Evolutionary conservation across 2,329 filamentous ascomycete species (phyloP), one percentile per base, ranked within the genome.

Genomic region (Fusarium austroafricanum): DNA sequence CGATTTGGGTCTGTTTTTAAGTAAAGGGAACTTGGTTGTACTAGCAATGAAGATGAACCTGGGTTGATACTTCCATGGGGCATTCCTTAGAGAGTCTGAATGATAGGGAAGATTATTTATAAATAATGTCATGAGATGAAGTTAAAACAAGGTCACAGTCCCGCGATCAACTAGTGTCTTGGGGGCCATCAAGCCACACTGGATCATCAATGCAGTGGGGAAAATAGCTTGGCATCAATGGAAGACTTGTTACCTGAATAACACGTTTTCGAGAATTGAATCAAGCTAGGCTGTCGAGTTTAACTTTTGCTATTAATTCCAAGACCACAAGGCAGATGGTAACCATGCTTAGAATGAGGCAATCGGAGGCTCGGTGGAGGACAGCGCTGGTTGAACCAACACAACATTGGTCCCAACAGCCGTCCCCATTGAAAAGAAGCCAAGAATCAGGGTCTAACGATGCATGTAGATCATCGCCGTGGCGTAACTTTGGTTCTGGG

Each of bases 121-220:
- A 28, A 39, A 23, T 33, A 26, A 5, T 50, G 40, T 29, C 18
- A 31, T 51, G 52, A 59, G 17, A 38, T 58, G 66, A 70, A 51
- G 57, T 70, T 42, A 51, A 52, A 59, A 68, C 56, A 70, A 70
- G 46, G 58, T 46, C 44, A n/a, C 23, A 39, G n/a, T 55, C 11
- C 38, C 29, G 31, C 20, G 21, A 55, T 51, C 31, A 23, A 21
- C 40, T 40, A 51, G 43, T 51, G 49, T 35, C 56, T 52, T 63
- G 52, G 38, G 55, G 28, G 35, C 29, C 38, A 44, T 31, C 44
- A 54, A 61, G 44, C 56, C 54, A 61, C 45, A 51, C 28, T 42
- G 28, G 60, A 47, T 46, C 52, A 35, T 23, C 21, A 33, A 52
- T 44, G 58, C 18, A 23, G 56, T 20, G 57, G 52, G n/a, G 49